Percentiles rank a stretch among this genome's conserved stretches.
phyloP scores from a whole-genome alignment of 148 eudicot genomes.

The Chenopodium album region DNA sequence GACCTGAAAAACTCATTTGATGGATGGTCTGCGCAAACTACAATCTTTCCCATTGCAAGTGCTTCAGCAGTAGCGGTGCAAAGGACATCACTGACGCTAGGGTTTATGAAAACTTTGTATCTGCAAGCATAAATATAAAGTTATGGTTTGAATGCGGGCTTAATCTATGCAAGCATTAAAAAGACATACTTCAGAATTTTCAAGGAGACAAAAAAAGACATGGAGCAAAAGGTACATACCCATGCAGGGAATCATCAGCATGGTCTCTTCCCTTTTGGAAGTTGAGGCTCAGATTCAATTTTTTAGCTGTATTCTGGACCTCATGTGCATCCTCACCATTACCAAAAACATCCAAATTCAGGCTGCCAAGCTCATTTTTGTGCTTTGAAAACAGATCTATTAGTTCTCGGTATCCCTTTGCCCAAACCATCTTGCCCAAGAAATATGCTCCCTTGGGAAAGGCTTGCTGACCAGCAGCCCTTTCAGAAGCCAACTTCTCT shows the following conservation, averaged over 20 bases:
- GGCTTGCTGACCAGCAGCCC: constrained; percentile 70
- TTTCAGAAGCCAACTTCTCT: constrained; percentile 79
- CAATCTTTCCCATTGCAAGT: constrained; percentile 98
- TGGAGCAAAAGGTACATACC: constrained; percentile 40
- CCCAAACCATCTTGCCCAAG: constrained; percentile 99
- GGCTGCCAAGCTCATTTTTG: constrained; percentile 67
- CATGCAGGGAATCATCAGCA: constrained; percentile 94
- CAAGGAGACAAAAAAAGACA: not conserved
- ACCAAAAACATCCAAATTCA: constrained; percentile 84
- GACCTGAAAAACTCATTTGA: constrained; percentile 90
- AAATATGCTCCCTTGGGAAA: constrained; percentile 98
- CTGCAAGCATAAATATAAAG: constrained; percentile 39
- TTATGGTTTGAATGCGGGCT: not conserved
- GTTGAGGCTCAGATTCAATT: constrained; percentile 66
- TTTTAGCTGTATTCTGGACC: constrained; percentile 71
- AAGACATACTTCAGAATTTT: not conserved
- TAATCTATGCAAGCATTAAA: not conserved
- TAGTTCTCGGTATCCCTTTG: constrained; percentile 86
- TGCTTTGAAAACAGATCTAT: constrained; percentile 87
- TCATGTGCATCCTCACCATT: constrained; percentile 95
- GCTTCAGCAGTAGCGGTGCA: constrained; percentile 99
- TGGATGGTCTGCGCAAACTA: constrained; percentile 96
- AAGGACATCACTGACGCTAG: constrained; percentile 93
- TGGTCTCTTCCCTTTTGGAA: constrained; percentile 97
- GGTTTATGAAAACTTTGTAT: constrained; percentile 91